Percentiles rank a stretch among this genome's conserved stretches.
These are phyloP conservation scores for Lupinus albus DNA, from an alignment of 306 rosid species.

Conservation along the genomic window DNA sequence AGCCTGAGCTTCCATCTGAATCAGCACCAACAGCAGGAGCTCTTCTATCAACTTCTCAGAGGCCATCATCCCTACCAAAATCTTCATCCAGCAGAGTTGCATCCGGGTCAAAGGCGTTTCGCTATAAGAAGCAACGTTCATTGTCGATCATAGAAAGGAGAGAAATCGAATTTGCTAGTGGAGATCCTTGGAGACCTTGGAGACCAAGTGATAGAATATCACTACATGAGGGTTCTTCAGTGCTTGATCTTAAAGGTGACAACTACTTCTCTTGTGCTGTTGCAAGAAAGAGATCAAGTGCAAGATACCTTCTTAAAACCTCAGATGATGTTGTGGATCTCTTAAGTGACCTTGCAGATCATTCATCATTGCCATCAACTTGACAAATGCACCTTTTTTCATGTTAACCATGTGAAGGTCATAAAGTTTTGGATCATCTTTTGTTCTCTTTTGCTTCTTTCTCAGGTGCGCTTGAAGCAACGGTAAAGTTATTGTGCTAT, in stretches of 20 bases:
- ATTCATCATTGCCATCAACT: slow-evolving; percentile 35
- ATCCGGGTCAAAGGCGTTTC: slow-evolving; percentile 46
- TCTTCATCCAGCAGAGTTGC: slow-evolving; percentile 44
- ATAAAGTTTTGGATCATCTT: slow-evolving; percentile 35
- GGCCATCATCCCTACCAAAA: slow-evolving; percentile 55
- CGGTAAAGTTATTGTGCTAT: too few species aligned
- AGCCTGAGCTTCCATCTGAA: slow-evolving; percentile 85
- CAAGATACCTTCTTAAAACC: too few species aligned
- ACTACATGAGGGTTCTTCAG: slow-evolving; percentile 77
- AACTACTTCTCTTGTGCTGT: slow-evolving; percentile 46
- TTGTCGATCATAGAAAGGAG: slow-evolving; percentile 63
- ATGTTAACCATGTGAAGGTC: slow-evolving; percentile 15
- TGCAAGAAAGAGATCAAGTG: too few species aligned
- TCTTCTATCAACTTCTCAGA: slow-evolving; percentile 42
- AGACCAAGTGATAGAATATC: slow-evolving; percentile 51
- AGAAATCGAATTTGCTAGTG: slow-evolving; percentile 40
- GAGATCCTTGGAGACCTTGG: slow-evolving; percentile 45
- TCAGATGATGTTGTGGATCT: too few species aligned
- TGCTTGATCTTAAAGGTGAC: slow-evolving; percentile 84
- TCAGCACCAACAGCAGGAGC: slow-evolving; percentile 50
- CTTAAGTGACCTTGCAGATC: not conserved
- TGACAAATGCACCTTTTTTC: slow-evolving; percentile 29
- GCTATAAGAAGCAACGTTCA: slow-evolving; percentile 75
- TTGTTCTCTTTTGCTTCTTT: not conserved
- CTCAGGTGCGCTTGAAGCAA: too few species aligned